These are phyloP conservation scores for Arthrobotrys musiformis DNA, from an alignment of 2,329 filamentous ascomycete species.

Conservation along the genomic window DNA sequence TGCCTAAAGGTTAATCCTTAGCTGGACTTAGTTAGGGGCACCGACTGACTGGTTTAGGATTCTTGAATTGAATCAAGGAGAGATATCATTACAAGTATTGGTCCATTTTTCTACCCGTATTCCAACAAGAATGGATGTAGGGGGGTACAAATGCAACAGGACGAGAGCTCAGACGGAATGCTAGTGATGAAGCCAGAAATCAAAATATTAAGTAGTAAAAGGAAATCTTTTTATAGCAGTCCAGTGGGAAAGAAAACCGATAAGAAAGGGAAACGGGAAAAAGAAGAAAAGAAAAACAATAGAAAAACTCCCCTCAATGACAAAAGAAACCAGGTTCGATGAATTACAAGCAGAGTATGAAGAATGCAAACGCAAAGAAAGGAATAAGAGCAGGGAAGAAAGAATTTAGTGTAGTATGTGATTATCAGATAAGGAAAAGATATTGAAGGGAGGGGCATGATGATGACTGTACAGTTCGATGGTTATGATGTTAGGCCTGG, in stretches of 20 bases:
- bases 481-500: not conserved
- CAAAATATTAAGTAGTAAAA: slow-evolving; percentile 40
- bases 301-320: slow-evolving; percentile 43
- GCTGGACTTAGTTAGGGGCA: not conserved
- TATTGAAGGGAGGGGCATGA: slow-evolving; percentile 25
- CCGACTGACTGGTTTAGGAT: not conserved
- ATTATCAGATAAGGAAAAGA: slow-evolving; percentile 35
- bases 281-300: slow-evolving; percentile 8
- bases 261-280: slow-evolving; percentile 21
- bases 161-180: slow-evolving; percentile 27
- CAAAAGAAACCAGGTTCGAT: slow-evolving; percentile 55
- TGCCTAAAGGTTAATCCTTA: not conserved
- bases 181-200: slow-evolving; percentile 38
- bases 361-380: slow-evolving; percentile 48
- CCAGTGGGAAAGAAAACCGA: not conserved
- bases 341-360: slow-evolving; percentile 41
- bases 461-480: slow-evolving; percentile 51
- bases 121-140: slow-evolving; percentile 17
- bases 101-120: slow-evolving; percentile 28
- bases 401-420: slow-evolving; percentile 10
- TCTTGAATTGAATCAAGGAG: slow-evolving; percentile 44
- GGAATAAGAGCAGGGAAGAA: not conserved
- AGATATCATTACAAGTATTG: slow-evolving; percentile 53
- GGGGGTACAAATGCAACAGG: slow-evolving; percentile 9
- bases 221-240: slow-evolving; percentile 38